Percentiles rank a stretch among this genome's conserved stretches.
These are phyloP conservation scores for Tulasnella sp. DNA, from an alignment of 768 basidiomycete genomes.

Conservation along the genomic window DNA sequence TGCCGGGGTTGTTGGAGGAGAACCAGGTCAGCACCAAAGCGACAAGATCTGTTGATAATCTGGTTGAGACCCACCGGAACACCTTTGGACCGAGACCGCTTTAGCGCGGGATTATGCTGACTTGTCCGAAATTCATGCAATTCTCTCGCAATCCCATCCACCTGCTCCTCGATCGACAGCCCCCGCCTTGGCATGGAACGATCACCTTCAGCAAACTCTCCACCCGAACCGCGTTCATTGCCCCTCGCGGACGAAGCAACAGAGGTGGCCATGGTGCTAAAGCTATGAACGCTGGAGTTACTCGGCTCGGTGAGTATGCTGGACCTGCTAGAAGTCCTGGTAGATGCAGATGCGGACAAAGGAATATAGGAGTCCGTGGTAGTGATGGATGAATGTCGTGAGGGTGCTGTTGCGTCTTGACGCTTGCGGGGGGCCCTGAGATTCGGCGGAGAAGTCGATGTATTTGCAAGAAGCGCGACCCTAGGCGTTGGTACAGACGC, in stretches of 20 bases:
- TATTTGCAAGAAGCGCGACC: not conserved
- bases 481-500: not conserved
- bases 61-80: not conserved
- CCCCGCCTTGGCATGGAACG: slow-evolving; percentile 16
- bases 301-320: slow-evolving; percentile 60
- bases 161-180: slow-evolving; percentile 60
- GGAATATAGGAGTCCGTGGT: slow-evolving; percentile 18
- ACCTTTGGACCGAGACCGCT: slow-evolving; percentile 1
- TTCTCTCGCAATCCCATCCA: slow-evolving; percentile 70
- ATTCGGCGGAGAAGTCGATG: not conserved
- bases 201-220: not conserved
- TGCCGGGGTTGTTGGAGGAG: too few species aligned
- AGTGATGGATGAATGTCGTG: not conserved
- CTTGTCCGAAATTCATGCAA: slow-evolving; percentile 57
- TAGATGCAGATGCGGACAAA: slow-evolving; percentile 45
- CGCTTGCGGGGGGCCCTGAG: not conserved
- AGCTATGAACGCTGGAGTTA: slow-evolving; percentile 57
- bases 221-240: not conserved
- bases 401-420: not conserved
- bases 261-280: slow-evolving; percentile 73
- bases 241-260: slow-evolving; percentile 40
- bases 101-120: slow-evolving; percentile 35
- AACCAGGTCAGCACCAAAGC: not conserved
- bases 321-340: slow-evolving; percentile 5
- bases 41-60: not conserved